A percentile compares a stretch with the other conserved stretches of the same genome.
phyloP scores from a whole-genome alignment of 2,329 filamentous ascomycete species.

The Pyrenochaeta sp. region DNA sequence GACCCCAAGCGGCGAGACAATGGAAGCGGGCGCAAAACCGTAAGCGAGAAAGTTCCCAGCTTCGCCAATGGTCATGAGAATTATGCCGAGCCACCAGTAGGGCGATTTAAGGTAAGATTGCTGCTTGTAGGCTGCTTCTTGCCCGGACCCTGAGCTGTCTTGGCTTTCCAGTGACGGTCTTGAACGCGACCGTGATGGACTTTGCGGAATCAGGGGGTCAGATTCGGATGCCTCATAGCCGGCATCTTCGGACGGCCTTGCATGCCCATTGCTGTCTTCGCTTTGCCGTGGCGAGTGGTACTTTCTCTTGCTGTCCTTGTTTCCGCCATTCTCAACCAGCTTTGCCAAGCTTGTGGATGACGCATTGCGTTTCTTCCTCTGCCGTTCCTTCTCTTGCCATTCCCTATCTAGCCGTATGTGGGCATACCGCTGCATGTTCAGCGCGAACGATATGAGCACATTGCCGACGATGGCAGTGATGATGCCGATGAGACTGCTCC shows the following conservation, averaged over 20 bases:
- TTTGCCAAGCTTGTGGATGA: conserved; percentile 55
- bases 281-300: conserved; percentile 7
- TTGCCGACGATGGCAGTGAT: conserved; percentile 92
- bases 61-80: conserved; percentile 92
- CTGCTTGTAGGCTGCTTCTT: conserved; percentile 54
- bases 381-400: conserved; percentile 60
- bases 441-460: conserved; percentile 89
- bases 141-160: conserved; percentile 18
- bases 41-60: conserved; percentile 97
- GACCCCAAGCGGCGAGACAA: conserved; percentile 96
- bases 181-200: conserved; percentile 1
- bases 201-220: conserved; percentile 40
- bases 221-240: conserved; percentile 38
- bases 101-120: conserved; percentile 87
- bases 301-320: conserved; percentile 11
- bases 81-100: conserved; percentile 95
- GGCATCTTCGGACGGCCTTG: conserved; percentile 5
- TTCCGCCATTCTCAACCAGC: conserved; percentile 41
- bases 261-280: conserved; percentile 5
- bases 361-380: conserved; percentile 35
- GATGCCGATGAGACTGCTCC: conserved; percentile 96
- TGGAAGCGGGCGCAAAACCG: conserved; percentile 95
- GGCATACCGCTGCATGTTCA: conserved; percentile 96
- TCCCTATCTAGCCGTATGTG: conserved; percentile 84
- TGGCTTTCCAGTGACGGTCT: conserved; percentile 47